A percentile compares a stretch with the other conserved stretches of the same genome.
phyloP scores from a whole-genome alignment of 192 early-diverging fungal species.

The Ambispora gerdemannii region DNA sequence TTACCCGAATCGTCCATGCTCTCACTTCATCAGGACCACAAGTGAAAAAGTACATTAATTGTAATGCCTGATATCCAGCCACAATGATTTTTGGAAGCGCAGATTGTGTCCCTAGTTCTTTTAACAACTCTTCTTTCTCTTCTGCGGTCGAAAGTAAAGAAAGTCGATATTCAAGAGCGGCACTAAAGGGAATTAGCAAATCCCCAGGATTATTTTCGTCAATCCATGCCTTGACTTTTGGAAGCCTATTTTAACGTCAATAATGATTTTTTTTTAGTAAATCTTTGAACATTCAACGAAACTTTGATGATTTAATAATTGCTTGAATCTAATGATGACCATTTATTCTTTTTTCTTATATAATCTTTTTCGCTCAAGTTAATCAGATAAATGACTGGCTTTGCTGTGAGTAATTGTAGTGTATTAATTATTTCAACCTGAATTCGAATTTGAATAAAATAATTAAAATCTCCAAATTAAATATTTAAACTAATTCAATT shows the following conservation, averaged over 20 bases:
- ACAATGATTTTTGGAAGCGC: conserved; percentile 88
- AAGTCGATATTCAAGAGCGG: conserved; percentile 61
- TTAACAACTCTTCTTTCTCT: conserved; percentile 59
- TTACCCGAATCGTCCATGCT: conserved; percentile 78
- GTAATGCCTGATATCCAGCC: conserved; percentile 83
- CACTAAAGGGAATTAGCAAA: conserved; percentile 89
- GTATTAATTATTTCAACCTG: conserved; percentile 78
- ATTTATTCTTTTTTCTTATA: conserved; percentile 93
- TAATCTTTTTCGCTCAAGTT: conserved; percentile 91
- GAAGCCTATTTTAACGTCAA: conserved; percentile 44
- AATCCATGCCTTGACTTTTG: conserved; percentile 90
- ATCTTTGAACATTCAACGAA: not conserved
- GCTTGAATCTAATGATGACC: conserved; percentile 32
- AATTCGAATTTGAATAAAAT: not conserved
- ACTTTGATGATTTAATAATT: not conserved
- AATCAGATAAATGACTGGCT: conserved; percentile 92
- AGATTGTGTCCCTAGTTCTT: conserved; percentile 62
- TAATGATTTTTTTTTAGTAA: not conserved
- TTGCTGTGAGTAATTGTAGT: conserved; percentile 86
- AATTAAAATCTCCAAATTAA: not conserved
- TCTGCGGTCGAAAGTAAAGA: conserved; percentile 39
- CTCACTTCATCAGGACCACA: conserved; percentile 88
- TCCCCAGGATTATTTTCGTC: conserved; percentile 89
- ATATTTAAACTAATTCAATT: not conserved
- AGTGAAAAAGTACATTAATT: conserved; percentile 93